phyloP scores from a whole-genome alignment of 345 rosid species.

The Pistacia integerrima region DNA sequence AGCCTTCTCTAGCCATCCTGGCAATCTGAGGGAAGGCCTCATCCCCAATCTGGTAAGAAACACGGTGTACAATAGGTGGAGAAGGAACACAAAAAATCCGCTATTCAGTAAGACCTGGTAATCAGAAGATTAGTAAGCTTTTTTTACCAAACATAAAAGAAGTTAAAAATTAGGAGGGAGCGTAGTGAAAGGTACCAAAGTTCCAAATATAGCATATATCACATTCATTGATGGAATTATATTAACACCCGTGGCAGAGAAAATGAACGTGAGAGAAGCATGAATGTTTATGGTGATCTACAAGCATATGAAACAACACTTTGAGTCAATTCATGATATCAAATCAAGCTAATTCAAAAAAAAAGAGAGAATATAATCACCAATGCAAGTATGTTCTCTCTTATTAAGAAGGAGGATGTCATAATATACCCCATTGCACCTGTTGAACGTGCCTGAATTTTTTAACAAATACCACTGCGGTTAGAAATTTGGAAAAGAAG shows the following conservation, averaged over 20 bases:
- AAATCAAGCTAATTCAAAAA: not conserved
- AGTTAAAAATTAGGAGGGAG: not conserved
- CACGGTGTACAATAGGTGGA: slow-evolving; percentile 76
- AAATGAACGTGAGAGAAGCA: slow-evolving; percentile 69
- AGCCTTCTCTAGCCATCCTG: slow-evolving; percentile 83
- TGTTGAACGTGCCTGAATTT: slow-evolving; percentile 70
- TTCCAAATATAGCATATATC: slow-evolving; percentile 75
- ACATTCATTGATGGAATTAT: slow-evolving; percentile 74
- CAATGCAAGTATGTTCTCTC: slow-evolving; percentile 90
- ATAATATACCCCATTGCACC: slow-evolving; percentile 87
- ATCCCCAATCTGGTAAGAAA: slow-evolving; percentile 82
- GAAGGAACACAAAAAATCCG: slow-evolving; percentile 77
- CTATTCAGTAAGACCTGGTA: slow-evolving; percentile 81
- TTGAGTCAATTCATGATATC: slow-evolving; percentile 8
- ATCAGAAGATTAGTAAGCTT: slow-evolving; percentile 2
- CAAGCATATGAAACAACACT: slow-evolving; percentile 22
- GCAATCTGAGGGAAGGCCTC: slow-evolving; percentile 67
- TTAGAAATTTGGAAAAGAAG: slow-evolving; percentile 14
- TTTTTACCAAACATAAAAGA: not conserved
- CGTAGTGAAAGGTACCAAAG: slow-evolving; percentile 53
- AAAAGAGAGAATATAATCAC: slow-evolving; percentile 36
- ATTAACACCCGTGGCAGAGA: slow-evolving; percentile 76
- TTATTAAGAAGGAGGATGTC: slow-evolving; percentile 83
- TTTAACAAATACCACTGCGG: slow-evolving; percentile 20
- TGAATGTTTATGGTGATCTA: slow-evolving; percentile 93